Base-by-base conservation (phyloP, 106 monocot species). In the Posidonia australis region DNA sequence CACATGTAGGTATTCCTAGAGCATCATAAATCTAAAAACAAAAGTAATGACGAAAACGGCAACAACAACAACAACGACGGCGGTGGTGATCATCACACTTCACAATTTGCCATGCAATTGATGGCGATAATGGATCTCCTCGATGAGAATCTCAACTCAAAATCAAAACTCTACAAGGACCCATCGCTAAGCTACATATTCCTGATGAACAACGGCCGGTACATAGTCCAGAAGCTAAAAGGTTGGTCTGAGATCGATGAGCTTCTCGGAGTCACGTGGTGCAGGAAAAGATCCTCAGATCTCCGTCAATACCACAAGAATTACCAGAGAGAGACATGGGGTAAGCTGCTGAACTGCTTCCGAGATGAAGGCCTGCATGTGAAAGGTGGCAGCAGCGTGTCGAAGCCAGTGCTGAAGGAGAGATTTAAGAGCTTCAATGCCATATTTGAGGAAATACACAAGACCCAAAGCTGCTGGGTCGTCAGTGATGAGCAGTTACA, bases 201-300 rank as follows among this genome's bases (percentile, higher is more conserved):
- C 74, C 26, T 86, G 67, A 86, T 86, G 86, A 86, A 86, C 77
- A 86, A 86, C 29, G 86, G 82, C 28, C 70, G 86, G 68, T 86
- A 86, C 77, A 75, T 82, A 5, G 70, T 82, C 52, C 82, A 86
- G 70, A 86, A 82, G 68, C 65, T 86, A 29, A 86, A 75, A 31
- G 82, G 77, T 0, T 67, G 82, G 14, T 51, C 74, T 18, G 82
- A 82, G 67, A 79, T 86, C 41, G 77, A 77, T 20, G 58, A 18
- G 27, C 44, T 67, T 12, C 55, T 75, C n/a, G 75, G 75, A 21
- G 75, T 68, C 51, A 21, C 48, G 11, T 75, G 75, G 75, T 67
- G 61, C 61, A 18, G 75, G 53, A 58, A 41, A 49, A 46, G 60
- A 11, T 68, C 67, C 1, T 68, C 67, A 30, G 61, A 68, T 18